phyloP scores from a whole-genome alignment of 1,284 basidiomycete genomes.

The Cryptococcus maquisensis region DNA sequence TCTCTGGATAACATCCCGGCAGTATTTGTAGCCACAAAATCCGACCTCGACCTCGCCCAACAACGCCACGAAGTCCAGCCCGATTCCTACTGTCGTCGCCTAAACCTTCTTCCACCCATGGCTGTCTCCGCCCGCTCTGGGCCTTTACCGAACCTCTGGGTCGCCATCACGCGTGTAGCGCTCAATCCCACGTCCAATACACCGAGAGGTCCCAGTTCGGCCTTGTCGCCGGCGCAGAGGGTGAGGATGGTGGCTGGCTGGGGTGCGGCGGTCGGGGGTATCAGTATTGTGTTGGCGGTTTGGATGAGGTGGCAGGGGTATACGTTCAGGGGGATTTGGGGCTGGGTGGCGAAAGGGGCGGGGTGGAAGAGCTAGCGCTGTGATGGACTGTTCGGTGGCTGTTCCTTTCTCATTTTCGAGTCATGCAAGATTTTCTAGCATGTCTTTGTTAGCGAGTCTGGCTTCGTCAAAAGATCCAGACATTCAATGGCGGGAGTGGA shows the following conservation, averaged over 20 bases:
- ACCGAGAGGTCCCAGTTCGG: constrained; percentile 37
- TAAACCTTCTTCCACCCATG: constrained; percentile 81
- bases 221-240: constrained; percentile 33
- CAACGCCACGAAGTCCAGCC: constrained; percentile 98
- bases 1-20: constrained; percentile 89
- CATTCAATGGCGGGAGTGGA: neutral
- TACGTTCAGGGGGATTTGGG: constrained; percentile 40
- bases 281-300: constrained; percentile 31
- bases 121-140: constrained; percentile 79
- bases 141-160: constrained; percentile 46
- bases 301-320: constrained; percentile 47
- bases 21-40: constrained; percentile 97
- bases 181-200: constrained; percentile 44
- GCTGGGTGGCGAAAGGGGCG: constrained; percentile 25
- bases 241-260: constrained; percentile 28
- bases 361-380: neutral
- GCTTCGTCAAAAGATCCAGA: too few relatives aligned
- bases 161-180: constrained; percentile 43
- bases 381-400: neutral
- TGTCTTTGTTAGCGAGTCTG: too few relatives aligned
- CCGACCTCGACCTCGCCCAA: constrained; percentile 90
- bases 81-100: constrained; percentile 85
- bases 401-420: neutral
- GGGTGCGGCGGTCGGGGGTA: constrained; percentile 22
- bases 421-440: too few relatives aligned